Conservation (phyloP, 495 filamentous ascomycete genomes). For the Tuber borchii region DNA sequence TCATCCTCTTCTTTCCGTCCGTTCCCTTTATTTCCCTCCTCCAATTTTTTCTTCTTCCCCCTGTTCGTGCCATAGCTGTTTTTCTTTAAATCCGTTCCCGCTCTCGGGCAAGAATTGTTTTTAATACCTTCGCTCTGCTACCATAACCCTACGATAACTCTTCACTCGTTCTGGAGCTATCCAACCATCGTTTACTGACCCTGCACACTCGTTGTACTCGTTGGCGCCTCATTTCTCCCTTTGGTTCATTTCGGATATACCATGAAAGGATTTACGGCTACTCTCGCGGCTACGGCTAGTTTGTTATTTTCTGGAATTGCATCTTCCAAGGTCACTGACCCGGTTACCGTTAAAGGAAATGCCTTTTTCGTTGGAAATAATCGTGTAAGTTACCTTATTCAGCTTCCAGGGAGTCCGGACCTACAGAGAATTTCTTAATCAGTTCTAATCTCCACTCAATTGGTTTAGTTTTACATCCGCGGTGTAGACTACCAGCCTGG, state of each 20-base stretch:
- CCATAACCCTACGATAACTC: neutral
- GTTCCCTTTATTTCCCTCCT: neutral
- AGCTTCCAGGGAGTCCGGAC: neutral
- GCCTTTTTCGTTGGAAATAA: conserved; percentile 79
- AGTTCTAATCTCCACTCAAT: neutral
- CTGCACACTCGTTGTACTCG: neutral
- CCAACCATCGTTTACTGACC: neutral
- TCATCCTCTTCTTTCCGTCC: neutral
- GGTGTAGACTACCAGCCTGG: conserved; percentile 96
- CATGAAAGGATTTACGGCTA: conserved; percentile 39
- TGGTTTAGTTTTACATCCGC: conserved; percentile 69
- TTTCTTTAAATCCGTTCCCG: neutral
- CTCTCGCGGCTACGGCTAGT: conserved; percentile 53
- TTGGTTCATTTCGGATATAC: conserved; percentile 18
- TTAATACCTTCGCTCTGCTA: neutral
- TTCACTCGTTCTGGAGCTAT: neutral
- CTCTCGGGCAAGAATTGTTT: neutral
- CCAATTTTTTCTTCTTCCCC: neutral
- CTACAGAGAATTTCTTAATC: conserved; percentile 4
- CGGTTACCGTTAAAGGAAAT: conserved; percentile 57
- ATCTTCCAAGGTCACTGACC: conserved; percentile 53
- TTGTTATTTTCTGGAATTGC: conserved; percentile 48
- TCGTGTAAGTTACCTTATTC: conserved; percentile 45
- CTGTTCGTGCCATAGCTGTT: neutral
- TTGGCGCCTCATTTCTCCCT: neutral